These are phyloP conservation scores for grape (Vitis vinifera) DNA, from an alignment of 164 flowering plant species.

Conservation along the genomic window DNA sequence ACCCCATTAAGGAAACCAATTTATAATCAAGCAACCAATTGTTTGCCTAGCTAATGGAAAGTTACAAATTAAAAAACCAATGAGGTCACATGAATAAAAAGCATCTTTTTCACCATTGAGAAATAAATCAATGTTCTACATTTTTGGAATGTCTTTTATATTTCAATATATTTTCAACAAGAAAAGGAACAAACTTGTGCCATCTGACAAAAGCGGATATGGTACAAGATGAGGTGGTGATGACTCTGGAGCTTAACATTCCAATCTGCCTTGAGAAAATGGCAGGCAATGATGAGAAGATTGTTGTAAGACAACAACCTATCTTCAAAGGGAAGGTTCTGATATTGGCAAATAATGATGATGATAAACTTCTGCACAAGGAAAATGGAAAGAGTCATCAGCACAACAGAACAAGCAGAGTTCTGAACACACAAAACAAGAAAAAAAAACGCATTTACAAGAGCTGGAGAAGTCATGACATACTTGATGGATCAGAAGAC, in stretches of 20 bases:
- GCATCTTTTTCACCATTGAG: too few relatives aligned
- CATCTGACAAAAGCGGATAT: too few relatives aligned
- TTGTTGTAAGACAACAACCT: neutral
- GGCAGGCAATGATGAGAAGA: constrained; percentile 6
- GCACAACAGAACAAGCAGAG: neutral
- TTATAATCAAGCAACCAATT: too few relatives aligned
- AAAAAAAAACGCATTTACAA: too few relatives aligned
- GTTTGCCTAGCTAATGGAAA: too few relatives aligned
- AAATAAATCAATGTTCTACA: too few relatives aligned
- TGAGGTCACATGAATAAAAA: too few relatives aligned
- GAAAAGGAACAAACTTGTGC: too few relatives aligned
- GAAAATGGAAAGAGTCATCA: constrained; percentile 3
- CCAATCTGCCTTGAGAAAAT: neutral
- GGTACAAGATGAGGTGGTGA: constrained; percentile 1
- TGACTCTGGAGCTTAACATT: neutral
- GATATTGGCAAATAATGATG: neutral
- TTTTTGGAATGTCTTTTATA: too few relatives aligned
- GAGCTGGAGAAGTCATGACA: neutral
- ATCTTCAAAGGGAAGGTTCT: constrained; percentile 1
- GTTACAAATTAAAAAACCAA: too few relatives aligned
- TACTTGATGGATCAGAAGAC: neutral
- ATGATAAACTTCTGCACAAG: constrained; percentile 4
- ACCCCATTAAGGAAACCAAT: too few relatives aligned
- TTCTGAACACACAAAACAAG: neutral
- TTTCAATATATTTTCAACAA: too few relatives aligned